A percentile compares a stretch with the other conserved stretches of the same genome.
These are phyloP conservation scores for Coprinopsis cinerea DNA, from an alignment of 768 basidiomycete genomes.

Conservation along the genomic window DNA sequence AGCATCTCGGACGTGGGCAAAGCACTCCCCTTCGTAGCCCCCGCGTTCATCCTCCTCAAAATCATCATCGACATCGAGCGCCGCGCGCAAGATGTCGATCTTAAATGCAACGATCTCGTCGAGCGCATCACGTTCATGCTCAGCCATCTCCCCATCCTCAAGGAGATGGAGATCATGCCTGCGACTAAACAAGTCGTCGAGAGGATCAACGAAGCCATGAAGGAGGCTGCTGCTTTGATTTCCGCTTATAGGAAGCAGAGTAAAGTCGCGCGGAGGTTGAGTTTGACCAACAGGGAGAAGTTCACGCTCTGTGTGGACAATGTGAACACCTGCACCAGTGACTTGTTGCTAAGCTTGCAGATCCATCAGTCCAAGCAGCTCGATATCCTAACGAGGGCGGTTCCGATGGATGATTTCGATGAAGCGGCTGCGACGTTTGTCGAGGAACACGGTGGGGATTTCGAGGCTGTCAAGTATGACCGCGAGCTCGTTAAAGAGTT, in stretches of 20 bases:
- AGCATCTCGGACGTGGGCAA: constrained; percentile 30
- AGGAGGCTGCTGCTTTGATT: constrained; percentile 32
- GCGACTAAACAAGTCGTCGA: constrained; percentile 32
- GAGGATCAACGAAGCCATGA: constrained; percentile 31
- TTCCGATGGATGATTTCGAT: constrained; percentile 33
- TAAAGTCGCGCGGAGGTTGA: constrained; percentile 30
- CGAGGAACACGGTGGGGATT: constrained; percentile 28
- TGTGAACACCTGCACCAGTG: constrained; percentile 29
- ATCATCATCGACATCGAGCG: constrained; percentile 34
- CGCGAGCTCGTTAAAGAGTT: constrained; percentile 32
- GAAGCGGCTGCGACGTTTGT: constrained; percentile 30
- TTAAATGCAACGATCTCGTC: constrained; percentile 34
- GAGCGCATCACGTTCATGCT: constrained; percentile 40
- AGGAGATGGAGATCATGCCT: constrained; percentile 26
- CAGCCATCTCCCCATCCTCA: constrained; percentile 29
- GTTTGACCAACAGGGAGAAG: constrained; percentile 30
- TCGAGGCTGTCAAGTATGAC: constrained; percentile 29
- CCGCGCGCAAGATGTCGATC: constrained; percentile 30
- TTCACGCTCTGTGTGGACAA: constrained; percentile 26
- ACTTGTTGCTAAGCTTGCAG: constrained; percentile 36
- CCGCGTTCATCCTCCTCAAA: constrained; percentile 34
- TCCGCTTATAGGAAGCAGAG: constrained; percentile 34
- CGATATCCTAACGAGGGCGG: constrained; percentile 30
- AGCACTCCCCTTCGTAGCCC: constrained; percentile 31
- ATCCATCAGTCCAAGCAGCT: constrained; percentile 33